phyloP scores from a whole-genome alignment of 139 green algal genomes.

The Astrephomene gubernaculifera region DNA sequence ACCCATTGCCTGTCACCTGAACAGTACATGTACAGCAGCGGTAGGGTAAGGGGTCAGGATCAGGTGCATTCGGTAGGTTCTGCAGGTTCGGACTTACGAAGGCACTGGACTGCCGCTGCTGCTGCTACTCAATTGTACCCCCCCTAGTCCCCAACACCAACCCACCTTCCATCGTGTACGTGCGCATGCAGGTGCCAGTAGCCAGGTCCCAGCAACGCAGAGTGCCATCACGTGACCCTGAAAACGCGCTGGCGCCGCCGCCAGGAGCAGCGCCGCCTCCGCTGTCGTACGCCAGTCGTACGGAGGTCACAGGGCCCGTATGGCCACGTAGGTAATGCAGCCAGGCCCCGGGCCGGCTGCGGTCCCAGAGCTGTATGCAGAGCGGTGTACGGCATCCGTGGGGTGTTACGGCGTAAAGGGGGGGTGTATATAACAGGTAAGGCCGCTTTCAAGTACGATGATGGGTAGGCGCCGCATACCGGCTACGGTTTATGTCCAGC shows the following conservation, averaged over 20 bases:
- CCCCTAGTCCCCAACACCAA: too few species aligned
- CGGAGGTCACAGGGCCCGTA: constrained; percentile 10
- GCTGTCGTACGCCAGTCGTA: constrained; percentile 7
- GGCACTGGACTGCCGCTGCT: too few species aligned
- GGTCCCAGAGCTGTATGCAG: constrained; percentile 16
- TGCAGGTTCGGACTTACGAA: too few species aligned
- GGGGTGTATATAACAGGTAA: neutral
- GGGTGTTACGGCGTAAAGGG: neutral
- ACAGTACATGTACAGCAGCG: too few species aligned
- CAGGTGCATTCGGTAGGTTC: too few species aligned
- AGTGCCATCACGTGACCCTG: constrained; percentile 17
- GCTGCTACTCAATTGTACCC: too few species aligned
- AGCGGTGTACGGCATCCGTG: neutral
- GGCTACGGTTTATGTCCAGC: neutral
- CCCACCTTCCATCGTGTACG: constrained; percentile 8
- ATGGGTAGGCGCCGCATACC: neutral
- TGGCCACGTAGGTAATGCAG: constrained; percentile 21
- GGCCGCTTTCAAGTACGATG: neutral
- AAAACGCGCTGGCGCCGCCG: neutral
- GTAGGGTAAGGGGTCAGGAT: too few species aligned
- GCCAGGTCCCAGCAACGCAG: constrained; percentile 21
- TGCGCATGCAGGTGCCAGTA: constrained; percentile 1
- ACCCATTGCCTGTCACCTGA: constrained; percentile 12
- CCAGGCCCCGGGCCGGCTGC: constrained; percentile 14
- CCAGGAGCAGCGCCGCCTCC: neutral